Percentiles rank a stretch among this genome's conserved stretches.
These are phyloP conservation scores for Musa schizocarpa DNA, from an alignment of 176 grass and related monocot genomes.

Conservation along the genomic window DNA sequence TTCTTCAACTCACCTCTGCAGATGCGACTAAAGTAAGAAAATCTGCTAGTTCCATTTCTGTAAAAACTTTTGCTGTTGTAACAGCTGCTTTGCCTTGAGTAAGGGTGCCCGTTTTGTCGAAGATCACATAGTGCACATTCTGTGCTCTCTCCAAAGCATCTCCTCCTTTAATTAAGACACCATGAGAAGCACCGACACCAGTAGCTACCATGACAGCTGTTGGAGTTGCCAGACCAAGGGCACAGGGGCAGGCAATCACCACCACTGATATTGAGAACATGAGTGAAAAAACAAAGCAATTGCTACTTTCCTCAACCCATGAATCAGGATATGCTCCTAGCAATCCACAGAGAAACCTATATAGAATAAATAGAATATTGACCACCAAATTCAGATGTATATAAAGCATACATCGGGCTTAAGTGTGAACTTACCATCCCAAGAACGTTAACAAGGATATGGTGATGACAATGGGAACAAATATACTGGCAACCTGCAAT, in stretches of 20 bases:
- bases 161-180: constrained; percentile 87
- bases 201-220: constrained; percentile 99
- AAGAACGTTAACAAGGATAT: constrained; percentile 82
- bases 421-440: constrained; percentile 47
- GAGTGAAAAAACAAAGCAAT: constrained; percentile 46
- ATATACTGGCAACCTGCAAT: constrained; percentile 22
- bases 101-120: constrained; percentile 95
- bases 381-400: not conserved
- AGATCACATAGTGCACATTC: constrained; percentile 70
- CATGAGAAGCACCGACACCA: constrained; percentile 84
- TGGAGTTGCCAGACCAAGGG: constrained; percentile 92
- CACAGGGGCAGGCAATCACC: constrained; percentile 95
- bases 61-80: constrained; percentile 72
- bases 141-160: constrained; percentile 90
- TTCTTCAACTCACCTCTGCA: constrained; percentile 61
- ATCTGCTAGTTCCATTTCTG: constrained; percentile 83
- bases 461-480: constrained; percentile 84
- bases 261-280: constrained; percentile 99
- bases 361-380: constrained; percentile 17
- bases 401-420: not conserved
- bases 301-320: constrained; percentile 58
- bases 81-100: constrained; percentile 96
- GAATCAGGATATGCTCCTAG: constrained; percentile 82
- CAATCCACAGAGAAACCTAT: constrained; percentile 86
- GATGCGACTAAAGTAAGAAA: constrained; percentile 90